Evolutionary conservation across 2,329 filamentous ascomycete species (phyloP).

Genomic region (Penicillium sp.): DNA sequence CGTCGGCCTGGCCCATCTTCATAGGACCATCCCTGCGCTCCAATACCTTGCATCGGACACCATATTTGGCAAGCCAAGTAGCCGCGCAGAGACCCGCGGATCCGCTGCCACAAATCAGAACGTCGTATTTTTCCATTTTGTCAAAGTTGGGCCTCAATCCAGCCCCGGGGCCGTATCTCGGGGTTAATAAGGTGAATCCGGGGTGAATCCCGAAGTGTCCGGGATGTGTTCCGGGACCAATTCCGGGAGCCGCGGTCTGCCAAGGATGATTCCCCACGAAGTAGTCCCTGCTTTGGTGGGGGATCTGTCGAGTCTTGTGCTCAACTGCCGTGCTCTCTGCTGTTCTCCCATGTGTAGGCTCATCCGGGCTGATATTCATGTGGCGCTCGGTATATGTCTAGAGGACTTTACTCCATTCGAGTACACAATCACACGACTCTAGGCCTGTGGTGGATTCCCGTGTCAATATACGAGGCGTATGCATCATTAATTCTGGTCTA

Average conservation of each 20-base stretch:
- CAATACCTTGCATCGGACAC: constrained; percentile 59
- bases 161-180: background rate
- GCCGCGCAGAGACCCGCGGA: constrained; percentile 64
- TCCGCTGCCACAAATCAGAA: constrained; percentile 63
- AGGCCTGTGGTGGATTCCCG: background rate
- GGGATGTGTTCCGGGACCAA: constrained; percentile 19
- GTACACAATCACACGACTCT: background rate
- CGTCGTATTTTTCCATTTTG: constrained; percentile 45
- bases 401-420: background rate
- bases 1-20: constrained; percentile 63
- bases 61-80: constrained; percentile 60
- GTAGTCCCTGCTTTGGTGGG: background rate
- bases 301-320: background rate
- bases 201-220: constrained; percentile 12
- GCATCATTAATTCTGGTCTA: constrained; percentile 36
- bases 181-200: constrained; percentile 15
- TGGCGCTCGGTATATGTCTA: too few relatives aligned
- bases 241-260: constrained; percentile 7
- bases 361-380: too few relatives aligned
- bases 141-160: background rate
- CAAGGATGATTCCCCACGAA: background rate
- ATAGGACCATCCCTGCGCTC: constrained; percentile 59
- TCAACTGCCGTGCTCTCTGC: too few relatives aligned
- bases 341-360: too few relatives aligned
- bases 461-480: constrained; percentile 12